These are phyloP conservation scores for Suillus discolor DNA, from an alignment of 768 basidiomycete genomes.

Conservation along the genomic window DNA sequence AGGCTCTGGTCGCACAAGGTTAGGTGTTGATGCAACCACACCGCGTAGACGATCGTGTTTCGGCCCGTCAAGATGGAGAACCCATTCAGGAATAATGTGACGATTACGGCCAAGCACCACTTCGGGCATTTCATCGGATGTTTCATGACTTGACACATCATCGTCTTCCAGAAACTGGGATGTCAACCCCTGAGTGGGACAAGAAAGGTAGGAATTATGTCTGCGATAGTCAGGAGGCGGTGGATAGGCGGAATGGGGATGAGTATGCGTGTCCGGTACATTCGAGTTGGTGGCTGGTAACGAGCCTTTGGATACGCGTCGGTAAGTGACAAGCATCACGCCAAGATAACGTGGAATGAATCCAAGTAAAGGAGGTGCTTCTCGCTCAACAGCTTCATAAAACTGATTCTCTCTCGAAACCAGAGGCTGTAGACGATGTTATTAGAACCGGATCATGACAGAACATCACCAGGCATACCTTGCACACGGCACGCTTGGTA, in stretches of 20 bases:
- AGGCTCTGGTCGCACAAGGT: constrained; percentile 44
- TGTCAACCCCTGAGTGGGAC: constrained; percentile 9
- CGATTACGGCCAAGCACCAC: constrained; percentile 89
- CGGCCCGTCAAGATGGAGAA: constrained; percentile 57
- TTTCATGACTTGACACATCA: constrained; percentile 44
- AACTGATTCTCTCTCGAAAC: constrained; percentile 97
- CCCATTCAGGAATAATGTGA: constrained; percentile 97
- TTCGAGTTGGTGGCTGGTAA: constrained; percentile 25
- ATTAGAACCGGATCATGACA: constrained; percentile 16
- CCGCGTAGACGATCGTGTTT: constrained; percentile 51
- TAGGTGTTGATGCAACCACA: constrained; percentile 71
- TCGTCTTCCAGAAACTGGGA: constrained; percentile 29
- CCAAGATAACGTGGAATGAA: constrained; percentile 99
- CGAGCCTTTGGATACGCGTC: constrained; percentile 62
- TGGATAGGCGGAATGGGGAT: constrained; percentile 23
- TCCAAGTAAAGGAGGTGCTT: constrained; percentile 87
- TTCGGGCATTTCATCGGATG: constrained; percentile 87
- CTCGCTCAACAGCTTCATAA: constrained; percentile 94
- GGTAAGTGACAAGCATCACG: constrained; percentile 97
- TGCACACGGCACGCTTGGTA: constrained; percentile 96
- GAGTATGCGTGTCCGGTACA: constrained; percentile 12
- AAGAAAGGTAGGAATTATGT: constrained; percentile 28
- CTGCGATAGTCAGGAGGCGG: constrained; percentile 31
- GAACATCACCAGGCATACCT: constrained; percentile 57
- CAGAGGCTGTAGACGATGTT: constrained; percentile 65